phyloP scores from a whole-genome alignment of 129 eudicot genomes.

The Dittrichia graveolens region DNA sequence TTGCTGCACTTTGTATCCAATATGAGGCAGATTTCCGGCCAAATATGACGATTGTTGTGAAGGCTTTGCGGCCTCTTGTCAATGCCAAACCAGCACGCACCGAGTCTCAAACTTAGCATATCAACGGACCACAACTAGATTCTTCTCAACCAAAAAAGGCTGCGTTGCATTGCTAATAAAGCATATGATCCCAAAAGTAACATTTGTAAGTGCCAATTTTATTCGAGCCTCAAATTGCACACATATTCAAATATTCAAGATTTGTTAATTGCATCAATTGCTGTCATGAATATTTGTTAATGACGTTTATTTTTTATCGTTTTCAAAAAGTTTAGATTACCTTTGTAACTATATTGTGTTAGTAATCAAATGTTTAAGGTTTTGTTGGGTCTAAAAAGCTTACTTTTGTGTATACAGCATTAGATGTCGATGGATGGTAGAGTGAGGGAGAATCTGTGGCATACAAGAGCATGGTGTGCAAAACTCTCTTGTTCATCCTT shows the following conservation, averaged over 20 bases:
- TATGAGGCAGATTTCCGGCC: slow-evolving; percentile 91
- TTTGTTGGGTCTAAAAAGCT: not conserved
- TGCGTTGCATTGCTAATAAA: slow-evolving; percentile 9
- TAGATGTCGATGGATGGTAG: slow-evolving; percentile 1
- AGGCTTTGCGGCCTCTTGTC: slow-evolving; percentile 85
- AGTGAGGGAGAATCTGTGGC: slow-evolving; percentile 17
- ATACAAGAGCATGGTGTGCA: not conserved
- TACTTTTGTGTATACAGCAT: not conserved
- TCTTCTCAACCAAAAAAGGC: not conserved
- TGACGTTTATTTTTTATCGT: not conserved
- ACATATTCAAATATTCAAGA: not conserved
- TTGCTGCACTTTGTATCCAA: slow-evolving; percentile 87
- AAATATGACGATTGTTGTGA: slow-evolving; percentile 86
- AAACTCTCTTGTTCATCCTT: not conserved
- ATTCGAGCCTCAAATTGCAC: not conserved
- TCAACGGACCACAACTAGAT: slow-evolving; percentile 1
- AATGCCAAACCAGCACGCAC: slow-evolving; percentile 65
- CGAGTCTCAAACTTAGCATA: slow-evolving; percentile 50
- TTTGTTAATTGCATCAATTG: not conserved
- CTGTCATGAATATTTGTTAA: not conserved
- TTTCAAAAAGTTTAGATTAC: too few species aligned
- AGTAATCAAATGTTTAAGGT: not conserved
- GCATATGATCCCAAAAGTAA: slow-evolving; percentile 21
- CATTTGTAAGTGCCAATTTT: slow-evolving; percentile 10
- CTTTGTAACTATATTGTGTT: too few species aligned